A percentile compares a stretch with the other conserved stretches of the same genome.
Conservation (phyloP, 139 green algal genomes). For the Chlamydomonas sp. region DNA sequence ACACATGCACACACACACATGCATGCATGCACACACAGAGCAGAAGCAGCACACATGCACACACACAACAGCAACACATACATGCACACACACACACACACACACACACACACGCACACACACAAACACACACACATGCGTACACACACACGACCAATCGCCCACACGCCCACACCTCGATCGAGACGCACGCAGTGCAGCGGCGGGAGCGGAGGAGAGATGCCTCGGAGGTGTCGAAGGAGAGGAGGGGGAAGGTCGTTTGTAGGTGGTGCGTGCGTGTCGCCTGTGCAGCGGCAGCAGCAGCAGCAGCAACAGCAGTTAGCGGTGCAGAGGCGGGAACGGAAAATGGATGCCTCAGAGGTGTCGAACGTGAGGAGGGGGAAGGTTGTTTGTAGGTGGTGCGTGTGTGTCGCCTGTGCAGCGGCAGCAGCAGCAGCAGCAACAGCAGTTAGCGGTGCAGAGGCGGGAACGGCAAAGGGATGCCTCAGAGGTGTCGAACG, state of each 20-base stretch:
- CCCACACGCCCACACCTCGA: neutral
- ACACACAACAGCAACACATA: neutral
- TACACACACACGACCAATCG: no score
- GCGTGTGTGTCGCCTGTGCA: neutral
- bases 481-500: neutral
- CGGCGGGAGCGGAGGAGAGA: neutral
- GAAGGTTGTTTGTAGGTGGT: no score
- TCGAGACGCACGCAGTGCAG: neutral
- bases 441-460: neutral
- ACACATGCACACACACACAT: no score
- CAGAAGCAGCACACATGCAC: no score
- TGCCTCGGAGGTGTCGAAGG: neutral
- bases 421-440: neutral
- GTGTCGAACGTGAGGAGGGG: neutral
- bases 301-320: neutral
- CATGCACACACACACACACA: slow-evolving; percentile 11
- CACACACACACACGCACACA: slow-evolving; percentile 15
- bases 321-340: neutral
- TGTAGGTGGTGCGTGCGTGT: neutral
- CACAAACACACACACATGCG: no score
- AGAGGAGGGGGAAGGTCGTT: neutral
- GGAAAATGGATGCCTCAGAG: neutral
- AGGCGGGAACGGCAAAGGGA: neutral
- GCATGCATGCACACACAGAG: no score
- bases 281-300: neutral